phyloP scores from a whole-genome alignment of 148 eudicot species.

The Chenopodium berlandieri region DNA sequence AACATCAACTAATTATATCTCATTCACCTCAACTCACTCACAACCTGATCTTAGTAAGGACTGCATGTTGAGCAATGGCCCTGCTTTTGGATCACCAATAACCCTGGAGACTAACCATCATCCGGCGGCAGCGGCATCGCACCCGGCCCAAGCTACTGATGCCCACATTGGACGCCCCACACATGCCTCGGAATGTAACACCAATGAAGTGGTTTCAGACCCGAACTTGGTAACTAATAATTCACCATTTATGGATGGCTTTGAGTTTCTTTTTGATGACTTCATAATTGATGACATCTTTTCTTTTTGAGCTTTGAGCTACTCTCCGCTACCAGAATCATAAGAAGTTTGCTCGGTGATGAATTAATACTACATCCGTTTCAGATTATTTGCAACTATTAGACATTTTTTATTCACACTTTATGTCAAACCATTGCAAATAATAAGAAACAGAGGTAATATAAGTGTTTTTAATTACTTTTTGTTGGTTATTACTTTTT shows the following conservation, averaged over 20 bases:
- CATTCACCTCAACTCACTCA: conserved; percentile 41
- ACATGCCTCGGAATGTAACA: conserved; percentile 39
- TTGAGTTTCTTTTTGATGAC: conserved; percentile 45
- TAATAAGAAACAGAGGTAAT: too few relatives aligned
- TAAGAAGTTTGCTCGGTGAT: neutral
- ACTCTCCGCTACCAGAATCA: neutral
- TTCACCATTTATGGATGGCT: conserved; percentile 37
- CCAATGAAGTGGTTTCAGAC: conserved; percentile 37
- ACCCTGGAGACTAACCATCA: conserved; percentile 37
- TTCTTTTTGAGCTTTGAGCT: conserved; percentile 16
- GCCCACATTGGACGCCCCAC: conserved; percentile 19
- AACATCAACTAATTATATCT: conserved; percentile 31
- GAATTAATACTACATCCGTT: too few relatives aligned
- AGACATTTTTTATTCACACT: too few relatives aligned
- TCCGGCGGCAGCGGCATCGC: neutral
- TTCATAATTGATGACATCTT: conserved; percentile 28
- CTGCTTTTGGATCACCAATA: conserved; percentile 31
- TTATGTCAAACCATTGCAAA: too few relatives aligned
- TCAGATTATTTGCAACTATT: too few relatives aligned
- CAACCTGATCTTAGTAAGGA: conserved; percentile 31
- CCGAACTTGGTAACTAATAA: conserved; percentile 40
- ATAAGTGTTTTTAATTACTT: neutral
- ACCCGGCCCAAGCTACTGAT: conserved; percentile 7
- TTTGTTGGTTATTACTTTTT: neutral
- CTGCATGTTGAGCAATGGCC: conserved; percentile 23